Percentiles rank a stretch among this genome's conserved stretches.
These are phyloP conservation scores for Lenwebbia sp. DNA, from an alignment of 345 rosid genomes.

Conservation along the genomic window DNA sequence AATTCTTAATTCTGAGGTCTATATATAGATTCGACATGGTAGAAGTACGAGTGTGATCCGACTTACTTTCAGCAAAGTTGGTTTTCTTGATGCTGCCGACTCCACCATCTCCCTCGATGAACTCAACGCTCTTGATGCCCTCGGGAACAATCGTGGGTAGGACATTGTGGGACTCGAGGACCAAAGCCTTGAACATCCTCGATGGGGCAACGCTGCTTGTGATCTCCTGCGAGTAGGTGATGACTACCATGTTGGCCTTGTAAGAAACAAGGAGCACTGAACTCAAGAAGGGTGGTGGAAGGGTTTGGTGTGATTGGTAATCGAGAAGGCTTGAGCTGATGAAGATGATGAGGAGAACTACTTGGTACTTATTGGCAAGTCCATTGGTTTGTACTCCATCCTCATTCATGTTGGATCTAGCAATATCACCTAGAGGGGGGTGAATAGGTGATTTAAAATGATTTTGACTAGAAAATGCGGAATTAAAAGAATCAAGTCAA, in stretches of 20 bases:
- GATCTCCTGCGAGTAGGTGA: not conserved
- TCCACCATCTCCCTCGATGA: constrained; percentile 30
- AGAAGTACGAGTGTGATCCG: not conserved
- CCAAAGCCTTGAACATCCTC: not conserved
- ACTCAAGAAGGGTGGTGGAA: not conserved
- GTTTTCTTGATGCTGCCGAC: constrained; percentile 19
- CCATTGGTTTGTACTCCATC: not conserved
- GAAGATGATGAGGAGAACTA: not conserved
- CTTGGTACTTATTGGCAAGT: not conserved
- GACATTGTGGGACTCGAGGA: not conserved
- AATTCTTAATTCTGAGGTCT: too few species aligned
- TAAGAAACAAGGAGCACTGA: not conserved
- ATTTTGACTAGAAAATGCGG: too few species aligned
- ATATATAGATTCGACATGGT: not conserved
- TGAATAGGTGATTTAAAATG: too few species aligned
- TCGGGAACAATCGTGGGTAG: constrained; percentile 18
- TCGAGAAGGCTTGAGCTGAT: not conserved
- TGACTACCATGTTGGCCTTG: not conserved
- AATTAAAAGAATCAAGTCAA: too few species aligned
- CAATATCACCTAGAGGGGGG: too few species aligned
- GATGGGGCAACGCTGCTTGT: not conserved
- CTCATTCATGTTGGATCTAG: too few species aligned
- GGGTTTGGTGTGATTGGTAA: not conserved
- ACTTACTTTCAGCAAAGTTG: not conserved
- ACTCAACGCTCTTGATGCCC: constrained; percentile 7